Evolutionary conservation across 495 filamentous ascomycete genomes (phyloP).

Genomic region (Aspergillus affinis): DNA sequence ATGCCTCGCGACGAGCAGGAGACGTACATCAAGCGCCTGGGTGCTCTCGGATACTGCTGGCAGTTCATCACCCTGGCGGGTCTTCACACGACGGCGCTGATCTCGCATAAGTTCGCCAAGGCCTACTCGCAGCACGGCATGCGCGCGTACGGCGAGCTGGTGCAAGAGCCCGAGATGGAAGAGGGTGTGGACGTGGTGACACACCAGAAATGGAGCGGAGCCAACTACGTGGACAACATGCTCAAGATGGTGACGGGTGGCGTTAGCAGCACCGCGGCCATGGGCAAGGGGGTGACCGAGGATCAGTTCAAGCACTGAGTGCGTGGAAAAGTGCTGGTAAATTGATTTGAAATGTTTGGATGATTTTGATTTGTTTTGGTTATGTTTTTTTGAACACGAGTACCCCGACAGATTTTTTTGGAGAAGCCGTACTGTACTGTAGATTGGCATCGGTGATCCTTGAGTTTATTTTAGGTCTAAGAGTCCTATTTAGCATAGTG

Average conservation of each 20-base stretch:
- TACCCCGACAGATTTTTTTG: too few relatives aligned
- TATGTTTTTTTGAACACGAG: neutral
- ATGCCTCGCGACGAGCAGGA: constrained; percentile 93
- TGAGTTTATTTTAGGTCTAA: too few relatives aligned
- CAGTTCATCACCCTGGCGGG: constrained; percentile 99
- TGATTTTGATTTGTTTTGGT: constrained; percentile 3
- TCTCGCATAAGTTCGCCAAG: constrained; percentile 81
- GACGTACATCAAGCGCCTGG: constrained; percentile 92
- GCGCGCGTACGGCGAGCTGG: constrained; percentile 93
- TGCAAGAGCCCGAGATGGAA: constrained; percentile 97
- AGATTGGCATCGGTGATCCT: too few relatives aligned
- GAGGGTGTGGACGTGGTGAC: constrained; percentile 88
- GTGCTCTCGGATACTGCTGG: constrained; percentile 91
- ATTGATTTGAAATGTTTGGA: neutral
- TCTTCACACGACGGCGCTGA: constrained; percentile 90
- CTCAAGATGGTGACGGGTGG: constrained; percentile 97
- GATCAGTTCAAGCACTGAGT: constrained; percentile 74
- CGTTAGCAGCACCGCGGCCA: constrained; percentile 85
- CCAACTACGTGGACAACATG: constrained; percentile 89
- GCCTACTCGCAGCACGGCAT: constrained; percentile 82
- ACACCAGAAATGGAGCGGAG: constrained; percentile 98
- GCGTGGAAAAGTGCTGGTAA: neutral
- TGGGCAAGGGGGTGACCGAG: constrained; percentile 98
- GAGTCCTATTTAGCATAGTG: too few relatives aligned
- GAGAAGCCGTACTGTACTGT: neutral